Evolutionary conservation across 1,284 basidiomycete species (phyloP).

Genomic region (Clitocybe nebularis): DNA sequence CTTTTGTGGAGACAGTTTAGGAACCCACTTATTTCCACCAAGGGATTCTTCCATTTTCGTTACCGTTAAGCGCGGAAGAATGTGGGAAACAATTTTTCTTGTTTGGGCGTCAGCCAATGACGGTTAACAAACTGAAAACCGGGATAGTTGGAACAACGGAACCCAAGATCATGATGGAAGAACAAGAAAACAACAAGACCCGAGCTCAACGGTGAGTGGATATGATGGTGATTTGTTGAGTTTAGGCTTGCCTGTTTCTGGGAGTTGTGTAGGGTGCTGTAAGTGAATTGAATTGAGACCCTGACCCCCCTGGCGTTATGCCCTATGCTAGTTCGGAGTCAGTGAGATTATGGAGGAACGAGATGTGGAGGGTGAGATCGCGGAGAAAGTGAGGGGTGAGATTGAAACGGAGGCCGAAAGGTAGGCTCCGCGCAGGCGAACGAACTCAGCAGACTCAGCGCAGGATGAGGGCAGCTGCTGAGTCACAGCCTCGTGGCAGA

Average conservation of each 20-base stretch:
- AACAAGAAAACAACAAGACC: slow-evolving; percentile 1
- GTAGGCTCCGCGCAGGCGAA: slow-evolving; percentile 1
- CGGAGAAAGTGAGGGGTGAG: slow-evolving; percentile 4
- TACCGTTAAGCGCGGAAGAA: slow-evolving; percentile 21
- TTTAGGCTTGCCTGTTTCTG: background rate
- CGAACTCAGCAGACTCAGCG: too few species aligned
- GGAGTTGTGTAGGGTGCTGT: background rate
- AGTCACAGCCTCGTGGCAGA: slow-evolving; percentile 1
- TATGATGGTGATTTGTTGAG: background rate
- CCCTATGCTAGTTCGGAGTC: too few species aligned
- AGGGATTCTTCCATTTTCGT: slow-evolving; percentile 6
- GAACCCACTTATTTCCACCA: slow-evolving; percentile 3
- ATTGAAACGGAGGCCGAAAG: slow-evolving; percentile 11
- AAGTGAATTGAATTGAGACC: slow-evolving; percentile 1
- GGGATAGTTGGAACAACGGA: slow-evolving; percentile 1
- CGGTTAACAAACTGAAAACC: slow-evolving; percentile 3
- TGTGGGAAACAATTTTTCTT: slow-evolving; percentile 16
- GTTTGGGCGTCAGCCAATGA: slow-evolving; percentile 4
- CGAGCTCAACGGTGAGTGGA: background rate
- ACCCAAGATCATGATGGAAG: slow-evolving; percentile 5
- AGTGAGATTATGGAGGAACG: background rate
- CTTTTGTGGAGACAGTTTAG: slow-evolving; percentile 2
- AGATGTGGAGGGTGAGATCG: slow-evolving; percentile 6
- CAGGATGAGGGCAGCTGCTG: slow-evolving; percentile 1
- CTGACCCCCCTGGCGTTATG: too few species aligned